Base-by-base conservation (phyloP, 176 grass and related monocot species). In the Oryza australiensis region DNA sequence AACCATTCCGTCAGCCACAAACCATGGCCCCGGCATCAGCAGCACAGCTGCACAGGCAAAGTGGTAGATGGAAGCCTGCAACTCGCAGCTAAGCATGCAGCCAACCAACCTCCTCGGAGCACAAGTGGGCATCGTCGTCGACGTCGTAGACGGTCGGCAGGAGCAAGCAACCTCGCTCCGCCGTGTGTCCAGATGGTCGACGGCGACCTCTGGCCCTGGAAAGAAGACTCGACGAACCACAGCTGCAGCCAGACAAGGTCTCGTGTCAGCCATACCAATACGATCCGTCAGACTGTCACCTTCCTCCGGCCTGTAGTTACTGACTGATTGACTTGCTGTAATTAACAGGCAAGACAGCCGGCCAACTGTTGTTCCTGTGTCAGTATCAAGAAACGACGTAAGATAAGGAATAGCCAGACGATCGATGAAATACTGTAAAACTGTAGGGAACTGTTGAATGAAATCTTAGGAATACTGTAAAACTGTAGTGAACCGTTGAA, bases 1-100 rank as follows among this genome's bases (percentile, higher is more conserved):
- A 97, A 62, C 80, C 74, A 65, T 89, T 76, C 74, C 88, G 86
- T 89, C 88, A 83, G 5, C 82, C 45, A 20, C 79, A 76, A 76
- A 3, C 24, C 72, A 77, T 60, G 55, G 18, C 20, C 20, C 53
- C 18, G 7, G 22, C 7, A 7, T 5, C 5, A 8, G 22, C 7
- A 7, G 35, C 5, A 8, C 35, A 18, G 3, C n/a, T n/a, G n/a
- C n/a, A 4, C 46, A 49, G 5, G 9, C 22, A 11, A 60, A 60
- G 55, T 60, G 18, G 49, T 22, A 55, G 49, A 9, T 24, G 55
- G n/a, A 60, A 60, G 8, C 55, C 22, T 60, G 22, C 20, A 23
- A 24, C 51, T 55, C 51, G 18, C 49, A 55, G 46, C 46, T 4
- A 4, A 14, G 12, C 46, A 49, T 49, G 18, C 18, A 55, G 8